Evolutionary conservation across 2,329 filamentous ascomycete species (phyloP).

Genomic region (Neodidymelliopsis sp.): DNA sequence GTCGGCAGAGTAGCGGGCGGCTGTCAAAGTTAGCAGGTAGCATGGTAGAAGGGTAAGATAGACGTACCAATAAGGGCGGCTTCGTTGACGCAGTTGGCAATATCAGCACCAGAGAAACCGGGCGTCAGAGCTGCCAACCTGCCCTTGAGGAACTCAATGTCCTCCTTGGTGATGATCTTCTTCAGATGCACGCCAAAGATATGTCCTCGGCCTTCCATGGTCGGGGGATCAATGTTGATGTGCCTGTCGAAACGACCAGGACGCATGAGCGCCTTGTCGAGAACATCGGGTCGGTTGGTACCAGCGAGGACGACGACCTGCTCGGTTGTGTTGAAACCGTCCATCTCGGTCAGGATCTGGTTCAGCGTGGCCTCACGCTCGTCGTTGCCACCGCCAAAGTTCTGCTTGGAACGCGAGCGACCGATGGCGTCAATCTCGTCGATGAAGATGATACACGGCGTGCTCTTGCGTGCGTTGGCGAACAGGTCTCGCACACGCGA

Average conservation of each 20-base stretch:
- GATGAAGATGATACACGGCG: conserved; percentile 99
- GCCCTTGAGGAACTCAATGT: conserved; percentile 85
- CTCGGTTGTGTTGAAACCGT: conserved; percentile 96
- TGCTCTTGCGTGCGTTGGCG: conserved; percentile 90
- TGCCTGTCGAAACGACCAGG: conserved; percentile 97
- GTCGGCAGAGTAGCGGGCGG: conserved; percentile 81
- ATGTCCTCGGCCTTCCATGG: conserved; percentile 94
- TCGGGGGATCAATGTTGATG: conserved; percentile 92
- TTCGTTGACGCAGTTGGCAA: conserved; percentile 98
- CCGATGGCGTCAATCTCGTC: conserved; percentile 99
- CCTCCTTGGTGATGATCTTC: conserved; percentile 93
- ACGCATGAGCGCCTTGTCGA: conserved; percentile 95
- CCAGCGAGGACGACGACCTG: conserved; percentile 96
- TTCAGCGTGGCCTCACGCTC: conserved; percentile 97
- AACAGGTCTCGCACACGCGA: conserved; percentile 96
- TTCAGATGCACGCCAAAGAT: conserved; percentile 95
- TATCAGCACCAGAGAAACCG: conserved; percentile 96
- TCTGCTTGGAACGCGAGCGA: conserved; percentile 82
- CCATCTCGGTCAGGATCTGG: conserved; percentile 99
- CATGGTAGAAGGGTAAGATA: not conserved
- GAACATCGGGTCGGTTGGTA: conserved; percentile 92
- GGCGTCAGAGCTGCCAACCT: conserved; percentile 91
- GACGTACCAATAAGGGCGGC: conserved; percentile 89
- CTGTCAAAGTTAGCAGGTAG: conserved; percentile 64
- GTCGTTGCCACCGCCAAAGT: conserved; percentile 90